Evolutionary conservation across 2,329 filamentous ascomycete species (phyloP).

Genomic region (Magnaporthiopsis rhizophila): DNA sequence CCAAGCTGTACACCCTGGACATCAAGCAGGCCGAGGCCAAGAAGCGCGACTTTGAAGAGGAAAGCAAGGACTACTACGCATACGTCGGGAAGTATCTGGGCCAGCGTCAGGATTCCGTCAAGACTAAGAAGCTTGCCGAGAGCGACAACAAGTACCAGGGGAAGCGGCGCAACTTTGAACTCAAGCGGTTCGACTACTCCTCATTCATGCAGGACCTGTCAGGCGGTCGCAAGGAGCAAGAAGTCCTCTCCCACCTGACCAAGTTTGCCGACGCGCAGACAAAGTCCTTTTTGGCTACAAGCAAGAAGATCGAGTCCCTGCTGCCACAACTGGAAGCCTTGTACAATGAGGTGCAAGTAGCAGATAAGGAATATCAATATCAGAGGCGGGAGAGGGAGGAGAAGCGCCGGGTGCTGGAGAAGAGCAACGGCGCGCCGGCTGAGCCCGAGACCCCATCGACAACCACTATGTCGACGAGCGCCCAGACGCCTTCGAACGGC

Average conservation of each 20-base stretch:
- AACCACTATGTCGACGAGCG: slow-evolving; percentile 25
- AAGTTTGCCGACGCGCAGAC: slow-evolving; percentile 90
- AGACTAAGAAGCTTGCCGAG: slow-evolving; percentile 92
- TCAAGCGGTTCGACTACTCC: slow-evolving; percentile 97
- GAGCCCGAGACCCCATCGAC: slow-evolving; percentile 64
- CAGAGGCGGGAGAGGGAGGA: slow-evolving; percentile 93
- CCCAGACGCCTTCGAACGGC: slow-evolving; percentile 31
- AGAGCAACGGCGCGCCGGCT: slow-evolving; percentile 66
- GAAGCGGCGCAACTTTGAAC: slow-evolving; percentile 89
- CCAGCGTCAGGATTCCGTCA: slow-evolving; percentile 88
- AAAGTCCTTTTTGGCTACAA: slow-evolving; percentile 69
- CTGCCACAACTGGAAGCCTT: slow-evolving; percentile 86
- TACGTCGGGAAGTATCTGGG: slow-evolving; percentile 95
- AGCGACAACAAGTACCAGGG: slow-evolving; percentile 94
- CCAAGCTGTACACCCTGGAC: slow-evolving; percentile 85
- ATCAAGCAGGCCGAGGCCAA: slow-evolving; percentile 97
- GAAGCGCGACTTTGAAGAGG: slow-evolving; percentile 96
- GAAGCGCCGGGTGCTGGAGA: slow-evolving; percentile 83
- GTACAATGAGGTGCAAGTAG: slow-evolving; percentile 79
- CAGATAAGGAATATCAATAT: slow-evolving; percentile 94
- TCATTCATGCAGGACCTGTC: slow-evolving; percentile 99
- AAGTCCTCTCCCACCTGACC: slow-evolving; percentile 88
- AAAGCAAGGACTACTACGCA: slow-evolving; percentile 96
- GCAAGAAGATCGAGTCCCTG: slow-evolving; percentile 80
- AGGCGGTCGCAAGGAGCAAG: slow-evolving; percentile 95